Evolutionary conservation across 257 asterid species (phyloP), one percentile per base, ranked within the genome.

Genomic region (Paulownia fortunei): DNA sequence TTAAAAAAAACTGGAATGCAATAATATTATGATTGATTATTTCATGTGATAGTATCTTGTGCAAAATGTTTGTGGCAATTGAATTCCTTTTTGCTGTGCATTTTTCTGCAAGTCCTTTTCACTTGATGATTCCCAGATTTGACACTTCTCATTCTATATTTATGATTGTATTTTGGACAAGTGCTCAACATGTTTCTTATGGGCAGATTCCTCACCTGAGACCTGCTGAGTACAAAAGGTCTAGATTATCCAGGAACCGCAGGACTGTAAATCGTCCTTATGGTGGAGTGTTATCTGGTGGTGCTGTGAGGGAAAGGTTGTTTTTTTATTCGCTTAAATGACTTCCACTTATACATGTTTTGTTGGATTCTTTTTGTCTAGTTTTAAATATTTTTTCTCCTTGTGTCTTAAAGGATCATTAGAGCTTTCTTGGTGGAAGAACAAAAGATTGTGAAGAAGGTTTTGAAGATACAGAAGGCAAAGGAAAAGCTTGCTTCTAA

Each of bases 371-470:
- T 1, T 42, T 13, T 18, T 10, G 18, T 61, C 5, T 8, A 18
- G 61, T 5, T 23, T 8, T 12, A 60, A 41, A 11, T 16, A 8
- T 36, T 19, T 42, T 44, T 44, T 34, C 27, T 26, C n/a, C 2
- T 0, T 39, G 21, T 37, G 41, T 18, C 36, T 16, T 42, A 36
- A 21, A 89, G 94, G 87, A 89, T 88, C 81, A 88, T 88, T 36
- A 81, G 94, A 71, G 94, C 94, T 27, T 89, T 89, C 80, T 86
- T 90, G 73, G 89, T 89, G 21, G 89, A 87, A 68, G 92, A 87
- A 67, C 90, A 87, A 74, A 89, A 89, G 84, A 89, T 89, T 7
- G 94, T 89, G 78, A 89, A 89, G 86, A 89, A 88, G 87, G 94
- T 89, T 36, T 82, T 89, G 91, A 89, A 89, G 91, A 89, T 89